Evolutionary conservation across 192 early-diverging fungal species (phyloP).

Genomic region (Coemansia sp.): DNA sequence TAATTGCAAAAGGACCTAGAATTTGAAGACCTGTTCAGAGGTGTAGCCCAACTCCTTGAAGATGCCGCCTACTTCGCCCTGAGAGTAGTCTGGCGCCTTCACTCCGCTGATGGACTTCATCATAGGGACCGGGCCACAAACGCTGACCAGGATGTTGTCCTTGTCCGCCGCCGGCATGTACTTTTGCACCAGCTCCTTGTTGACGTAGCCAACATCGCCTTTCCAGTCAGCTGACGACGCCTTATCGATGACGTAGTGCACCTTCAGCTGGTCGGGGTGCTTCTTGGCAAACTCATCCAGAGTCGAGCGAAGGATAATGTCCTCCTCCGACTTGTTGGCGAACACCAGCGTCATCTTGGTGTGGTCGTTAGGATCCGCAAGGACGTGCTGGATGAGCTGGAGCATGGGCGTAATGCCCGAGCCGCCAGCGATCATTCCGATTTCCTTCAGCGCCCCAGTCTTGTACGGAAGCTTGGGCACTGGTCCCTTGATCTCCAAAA

Average conservation of each 20-base stretch:
- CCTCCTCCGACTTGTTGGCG: conserved; percentile 75
- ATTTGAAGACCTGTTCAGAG: conserved; percentile 80
- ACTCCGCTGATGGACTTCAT: conserved; percentile 71
- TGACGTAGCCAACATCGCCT: conserved; percentile 76
- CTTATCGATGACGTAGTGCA: conserved; percentile 72
- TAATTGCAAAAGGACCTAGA: conserved; percentile 35
- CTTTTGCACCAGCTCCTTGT: conserved; percentile 68
- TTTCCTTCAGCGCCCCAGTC: conserved; percentile 63
- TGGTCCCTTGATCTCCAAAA: conserved; percentile 82
- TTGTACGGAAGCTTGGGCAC: conserved; percentile 70
- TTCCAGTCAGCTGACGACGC: conserved; percentile 64
- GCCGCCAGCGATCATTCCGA: conserved; percentile 87
- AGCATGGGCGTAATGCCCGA: conserved; percentile 84
- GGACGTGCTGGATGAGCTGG: conserved; percentile 74
- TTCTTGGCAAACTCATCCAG: conserved; percentile 63
- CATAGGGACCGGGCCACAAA: conserved; percentile 75
- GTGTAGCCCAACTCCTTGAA: conserved; percentile 79
- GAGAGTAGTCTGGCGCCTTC: conserved; percentile 81
- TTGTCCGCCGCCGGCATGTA: conserved; percentile 63
- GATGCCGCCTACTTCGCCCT: conserved; percentile 84
- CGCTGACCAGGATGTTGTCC: conserved; percentile 61
- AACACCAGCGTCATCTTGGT: conserved; percentile 79
- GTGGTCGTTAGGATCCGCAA: conserved; percentile 64
- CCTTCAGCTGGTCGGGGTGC: conserved; percentile 65
- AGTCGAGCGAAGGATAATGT: conserved; percentile 73